Percentiles rank a stretch among this genome's conserved stretches.
phyloP scores from a whole-genome alignment of 148 eudicot genomes.

The Chenopodium suecicum region DNA sequence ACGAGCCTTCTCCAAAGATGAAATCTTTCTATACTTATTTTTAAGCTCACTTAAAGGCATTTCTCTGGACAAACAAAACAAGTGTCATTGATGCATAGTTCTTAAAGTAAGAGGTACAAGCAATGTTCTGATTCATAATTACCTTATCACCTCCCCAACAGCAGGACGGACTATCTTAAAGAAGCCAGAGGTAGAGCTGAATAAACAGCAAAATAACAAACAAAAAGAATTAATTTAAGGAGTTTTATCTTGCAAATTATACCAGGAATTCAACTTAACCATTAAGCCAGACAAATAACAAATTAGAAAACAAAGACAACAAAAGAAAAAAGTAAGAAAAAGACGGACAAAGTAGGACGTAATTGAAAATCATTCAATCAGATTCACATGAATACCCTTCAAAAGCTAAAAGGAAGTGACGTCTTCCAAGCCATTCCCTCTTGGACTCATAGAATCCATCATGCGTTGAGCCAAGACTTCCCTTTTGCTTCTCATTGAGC shows the following conservation, averaged over 20 bases:
- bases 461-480: conserved; percentile 54
- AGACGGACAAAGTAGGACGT: neutral
- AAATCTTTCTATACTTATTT: conserved; percentile 76
- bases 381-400: conserved; percentile 61
- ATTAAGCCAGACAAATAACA: neutral
- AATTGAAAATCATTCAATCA: neutral
- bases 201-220: conserved; percentile 29
- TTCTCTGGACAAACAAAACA: conserved; percentile 60
- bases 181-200: conserved; percentile 70
- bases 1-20: conserved; percentile 74
- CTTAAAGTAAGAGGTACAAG: neutral
- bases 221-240: conserved; percentile 12
- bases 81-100: conserved; percentile 3
- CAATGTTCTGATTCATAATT: neutral
- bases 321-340: no score
- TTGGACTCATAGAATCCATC: conserved; percentile 91
- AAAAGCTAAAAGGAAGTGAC: conserved; percentile 80
- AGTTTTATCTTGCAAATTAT: neutral
- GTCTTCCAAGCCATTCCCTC: conserved; percentile 93
- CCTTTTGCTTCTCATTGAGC: conserved; percentile 83
- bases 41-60: conserved; percentile 82
- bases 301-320: neutral
- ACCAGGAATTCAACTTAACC: neutral
- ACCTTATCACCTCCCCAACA: conserved; percentile 93
- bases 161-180: conserved; percentile 86